Evolutionary conservation across 169 alveolate species (phyloP).

Genomic region (Cyclospora cayetanensis): DNA sequence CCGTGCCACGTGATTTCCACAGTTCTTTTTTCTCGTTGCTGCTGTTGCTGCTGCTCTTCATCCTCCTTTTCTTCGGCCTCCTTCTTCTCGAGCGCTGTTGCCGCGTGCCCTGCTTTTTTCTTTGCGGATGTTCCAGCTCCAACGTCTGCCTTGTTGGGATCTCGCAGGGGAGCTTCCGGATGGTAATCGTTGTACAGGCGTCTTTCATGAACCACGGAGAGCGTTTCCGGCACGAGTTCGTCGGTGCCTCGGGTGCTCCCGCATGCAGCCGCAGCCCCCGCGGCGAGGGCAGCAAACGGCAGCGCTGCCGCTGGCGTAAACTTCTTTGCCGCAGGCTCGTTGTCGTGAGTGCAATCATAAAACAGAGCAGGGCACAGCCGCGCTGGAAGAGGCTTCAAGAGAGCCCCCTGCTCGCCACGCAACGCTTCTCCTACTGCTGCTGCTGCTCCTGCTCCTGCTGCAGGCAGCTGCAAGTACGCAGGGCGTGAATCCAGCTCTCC

Average conservation of each 20-base stretch:
- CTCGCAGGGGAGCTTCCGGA: neutral
- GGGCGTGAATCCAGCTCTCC: constrained; percentile 42
- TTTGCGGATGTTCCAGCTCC: neutral
- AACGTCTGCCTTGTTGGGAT: neutral
- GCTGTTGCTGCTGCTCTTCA: neutral
- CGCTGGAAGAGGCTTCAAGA: constrained; percentile 65
- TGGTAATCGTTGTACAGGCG: constrained; percentile 81
- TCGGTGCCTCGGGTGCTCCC: constrained; percentile 95
- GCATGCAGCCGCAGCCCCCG: constrained; percentile 85
- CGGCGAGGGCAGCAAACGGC: constrained; percentile 85
- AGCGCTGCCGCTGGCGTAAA: constrained; percentile 82
- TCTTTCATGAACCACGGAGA: constrained; percentile 89
- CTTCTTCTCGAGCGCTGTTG: too few relatives aligned
- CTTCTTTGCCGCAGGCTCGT: constrained; percentile 85
- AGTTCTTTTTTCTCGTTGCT: neutral
- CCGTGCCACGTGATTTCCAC: neutral
- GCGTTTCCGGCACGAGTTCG: constrained; percentile 83
- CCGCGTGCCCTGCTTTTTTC: too few relatives aligned
- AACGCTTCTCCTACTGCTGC: neutral
- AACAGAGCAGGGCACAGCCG: constrained; percentile 75
- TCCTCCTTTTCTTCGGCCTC: too few relatives aligned
- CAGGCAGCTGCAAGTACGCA: neutral
- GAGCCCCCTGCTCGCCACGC: constrained; percentile 3
- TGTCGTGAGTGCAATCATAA: constrained; percentile 95
- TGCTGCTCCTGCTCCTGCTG: neutral